A percentile compares a stretch with the other conserved stretches of the same genome.
Evolutionary conservation across 31 red algal species (phyloP).

Genomic region (Asparagopsis taxiformis): DNA sequence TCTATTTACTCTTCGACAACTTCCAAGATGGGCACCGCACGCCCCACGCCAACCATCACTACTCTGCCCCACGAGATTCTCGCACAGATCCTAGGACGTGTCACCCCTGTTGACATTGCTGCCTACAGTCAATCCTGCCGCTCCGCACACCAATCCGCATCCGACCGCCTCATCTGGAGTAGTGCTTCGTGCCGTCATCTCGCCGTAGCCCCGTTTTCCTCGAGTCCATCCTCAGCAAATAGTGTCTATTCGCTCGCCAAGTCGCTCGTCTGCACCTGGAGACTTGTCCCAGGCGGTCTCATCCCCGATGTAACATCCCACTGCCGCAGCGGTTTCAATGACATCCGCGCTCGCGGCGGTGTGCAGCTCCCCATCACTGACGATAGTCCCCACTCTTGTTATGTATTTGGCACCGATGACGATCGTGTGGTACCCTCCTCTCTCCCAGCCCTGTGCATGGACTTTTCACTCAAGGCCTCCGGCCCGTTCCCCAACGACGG

Average conservation of each 20-base stretch:
- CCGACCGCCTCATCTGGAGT: conserved; percentile 10
- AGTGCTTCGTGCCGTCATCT: conserved; percentile 29
- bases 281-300: conserved; percentile 31
- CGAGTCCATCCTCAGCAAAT: not conserved
- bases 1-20: conserved; percentile 16
- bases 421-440: conserved; percentile 7
- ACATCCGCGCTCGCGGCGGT: conserved; percentile 27
- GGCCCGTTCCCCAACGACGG: conserved; percentile 42
- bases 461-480: conserved; percentile 25
- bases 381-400: conserved; percentile 11
- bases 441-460: conserved; percentile 1
- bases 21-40: conserved; percentile 3
- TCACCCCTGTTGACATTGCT: conserved; percentile 24
- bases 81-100: conserved; percentile 4
- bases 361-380: conserved; percentile 8
- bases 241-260: conserved; percentile 12
- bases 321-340: conserved; percentile 34
- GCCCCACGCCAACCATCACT: not conserved
- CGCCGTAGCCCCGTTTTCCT: not conserved
- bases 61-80: conserved; percentile 29
- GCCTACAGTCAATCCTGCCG: conserved; percentile 1
- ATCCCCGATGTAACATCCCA: conserved; percentile 44
- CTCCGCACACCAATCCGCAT: not conserved
- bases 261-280: conserved; percentile 31
- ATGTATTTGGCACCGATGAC: conserved; percentile 26